Base-by-base conservation (phyloP, 1,284 basidiomycete species). In the Lentinus polychrous region DNA sequence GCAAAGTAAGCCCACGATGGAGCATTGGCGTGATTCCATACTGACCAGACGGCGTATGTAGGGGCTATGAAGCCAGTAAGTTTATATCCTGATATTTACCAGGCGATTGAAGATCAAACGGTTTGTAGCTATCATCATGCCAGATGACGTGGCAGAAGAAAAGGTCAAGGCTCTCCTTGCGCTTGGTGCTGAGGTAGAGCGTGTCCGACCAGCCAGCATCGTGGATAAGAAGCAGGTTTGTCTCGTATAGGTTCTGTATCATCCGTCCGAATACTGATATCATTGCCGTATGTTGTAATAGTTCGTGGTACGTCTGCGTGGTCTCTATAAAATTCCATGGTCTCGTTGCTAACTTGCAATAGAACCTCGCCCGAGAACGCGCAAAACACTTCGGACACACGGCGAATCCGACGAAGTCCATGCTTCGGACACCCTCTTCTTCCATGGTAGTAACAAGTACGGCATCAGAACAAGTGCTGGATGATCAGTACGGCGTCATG, bases 151-250 rank as follows among this genome's bases (percentile, higher is more conserved):
- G 3, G 91, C 94, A 0, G 75, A 83, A 45, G 95, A 99, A 65
- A 98, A 98, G 63, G 84, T 88, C 1, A 83, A 89, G 55, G 83
- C 92, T 0, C 71, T 99, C 11, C 73, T 81, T 46, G 83, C 88
- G 1, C 81, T 98, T 0, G 95, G 94, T 2, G 94, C 95, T 0
- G 73, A 82, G 20, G 88, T 99, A 1, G 86, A 92, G 60, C 79
- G 86, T 43, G 90, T 94, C 20, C 72, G 88, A 34, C 91, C 91
- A 2, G 87, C 90, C 1, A 94, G 91, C 56, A 94, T 95, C 49
- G 85, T 96, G 4, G 92, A 96, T 68, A 90, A 92, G 66, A 93
- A 92, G 61, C 94, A 96, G 76, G 92, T 89, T 53, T 47, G 79
- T 71, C 41, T 32, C 55, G 46, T 42, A n/a, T n/a, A n/a, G 33